Evolutionary conservation across 2,329 filamentous ascomycete genomes (phyloP), one percentile per base, ranked within the genome.

Genomic region (Fusarium albosuccineum): DNA sequence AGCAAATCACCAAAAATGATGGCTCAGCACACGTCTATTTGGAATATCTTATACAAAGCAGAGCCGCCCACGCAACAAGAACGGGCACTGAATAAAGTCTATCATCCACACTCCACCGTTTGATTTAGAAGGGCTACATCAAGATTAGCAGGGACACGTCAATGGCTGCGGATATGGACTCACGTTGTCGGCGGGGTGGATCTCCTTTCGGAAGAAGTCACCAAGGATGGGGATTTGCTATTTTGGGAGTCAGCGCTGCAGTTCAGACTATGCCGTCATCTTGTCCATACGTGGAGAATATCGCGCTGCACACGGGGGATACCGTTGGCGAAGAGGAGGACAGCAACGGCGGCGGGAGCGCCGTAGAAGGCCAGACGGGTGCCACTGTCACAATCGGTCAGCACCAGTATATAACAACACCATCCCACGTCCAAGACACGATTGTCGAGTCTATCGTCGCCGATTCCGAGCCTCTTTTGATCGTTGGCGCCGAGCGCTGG

Each of bases 151-250:
- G 22, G 1, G 3, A 9, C 11, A 27, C 9, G 14, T 17, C 11
- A 34, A 14, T 27, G 8, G 11, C 27, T 2, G 11, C 9, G 10
- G 27, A 30, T 13, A 6, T 9, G 79, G 10, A 83, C 87, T 81
- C 72, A 90, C 87, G 80, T 89, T 89, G 80, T 90, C 88, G 62
- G 87, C 86, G 62, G 87, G 81, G 70, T 86, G 83, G 70, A 86
- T 72, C 74, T 87, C 81, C 76, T 85, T 83, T 72, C 82, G 71
- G 76, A 83, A 90, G 78, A 82, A 79, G 49, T 72, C 64, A 67
- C 83, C 82, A 62, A 89, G 67, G 70, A 86, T 64, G 68, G 88
- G 88, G 17, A 90, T 66, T 77, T 87, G 86, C 86, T 89, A 66
- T 22, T 44, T 42, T 34, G 27, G 42, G 13, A 50, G 64, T 81